Evolutionary conservation across 2,329 filamentous ascomycete species (phyloP).

Genomic region (Cladosporium sp.): DNA sequence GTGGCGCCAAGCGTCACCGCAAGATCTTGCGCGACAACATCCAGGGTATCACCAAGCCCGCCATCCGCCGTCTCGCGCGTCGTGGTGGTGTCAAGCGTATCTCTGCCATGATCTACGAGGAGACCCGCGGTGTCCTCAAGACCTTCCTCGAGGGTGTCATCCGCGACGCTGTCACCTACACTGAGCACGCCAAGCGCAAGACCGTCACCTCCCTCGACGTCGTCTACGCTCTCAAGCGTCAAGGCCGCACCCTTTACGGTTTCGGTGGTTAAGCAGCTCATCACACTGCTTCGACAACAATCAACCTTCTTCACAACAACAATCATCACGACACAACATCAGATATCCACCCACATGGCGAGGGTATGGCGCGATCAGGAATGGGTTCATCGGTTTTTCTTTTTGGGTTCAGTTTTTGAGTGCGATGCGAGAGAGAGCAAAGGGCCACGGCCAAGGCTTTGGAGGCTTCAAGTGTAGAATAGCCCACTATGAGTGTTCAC

Average conservation of each 20-base stretch:
- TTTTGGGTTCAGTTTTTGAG: conserved; percentile 30
- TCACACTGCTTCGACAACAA: conserved; percentile 22
- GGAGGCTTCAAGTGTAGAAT: conserved; percentile 19
- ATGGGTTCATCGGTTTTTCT: conserved; percentile 28
- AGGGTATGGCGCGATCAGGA: conserved; percentile 35
- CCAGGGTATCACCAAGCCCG: conserved; percentile 98
- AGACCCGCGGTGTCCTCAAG: conserved; percentile 80
- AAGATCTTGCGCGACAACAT: conserved; percentile 99
- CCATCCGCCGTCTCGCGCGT: conserved; percentile 96
- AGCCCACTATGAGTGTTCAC: conserved; percentile 24
- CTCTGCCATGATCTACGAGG: conserved; percentile 88
- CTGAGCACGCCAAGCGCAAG: conserved; percentile 80
- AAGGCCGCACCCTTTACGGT: conserved; percentile 67
- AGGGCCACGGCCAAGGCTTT: conserved; percentile 21
- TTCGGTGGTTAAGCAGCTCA: conserved; percentile 60
- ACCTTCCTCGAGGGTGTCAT: conserved; percentile 82
- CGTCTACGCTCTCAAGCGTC: conserved; percentile 64
- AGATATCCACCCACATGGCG: conserved; percentile 39
- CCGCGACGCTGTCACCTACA: conserved; percentile 77
- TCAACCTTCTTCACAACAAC: conserved; percentile 22
- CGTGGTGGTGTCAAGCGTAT: conserved; percentile 99
- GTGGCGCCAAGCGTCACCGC: conserved; percentile 96
- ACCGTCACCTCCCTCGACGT: conserved; percentile 65
- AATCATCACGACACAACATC: conserved; percentile 31
- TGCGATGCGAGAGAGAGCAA: conserved; percentile 31